Base-by-base conservation (phyloP, 2,329 filamentous ascomycete species). In the Mariannaea elegans region DNA sequence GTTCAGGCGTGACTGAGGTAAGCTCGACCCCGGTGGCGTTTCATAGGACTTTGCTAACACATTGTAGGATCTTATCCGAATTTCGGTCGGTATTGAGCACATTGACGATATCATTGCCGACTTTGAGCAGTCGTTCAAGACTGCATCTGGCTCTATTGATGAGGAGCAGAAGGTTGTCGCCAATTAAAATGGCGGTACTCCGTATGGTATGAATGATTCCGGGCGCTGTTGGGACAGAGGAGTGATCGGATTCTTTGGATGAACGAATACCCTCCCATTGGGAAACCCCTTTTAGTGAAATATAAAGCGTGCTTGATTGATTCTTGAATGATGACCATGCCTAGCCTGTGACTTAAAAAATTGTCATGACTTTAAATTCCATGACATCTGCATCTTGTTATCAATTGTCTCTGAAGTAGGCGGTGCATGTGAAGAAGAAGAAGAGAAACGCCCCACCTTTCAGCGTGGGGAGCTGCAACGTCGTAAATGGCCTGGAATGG, bases 91-190 rank as follows among this genome's bases (percentile, higher is more conserved):
- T 51, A 97, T 91, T 1, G 94, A 98, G 81, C 93, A 97, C 76
- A 97, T 98, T 74, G 94, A 97, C 80, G 94, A 98, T 73, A 97
- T 98, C 71, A 95, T 97, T 73, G 90, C 89, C 69, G 94, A 98
- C 78, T 97, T 98, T 75, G 90, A 94, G 77, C 94, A 97, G 82
- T 91, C 92, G 0, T 96, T 97, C 78, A 84, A 87, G 73, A 83
- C 85, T 23, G 84, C 85, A 0, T 71, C 76, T 21, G 83, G 80
- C 7, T 77, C 82, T 4, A 78, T 71, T n/a, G 64, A 54, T 13
- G 64, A 56, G 10, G 58, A 65, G 54, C 46, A 69, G 59, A 62
- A 67, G 47, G 59, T 65, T n/a, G 63, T 67, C 48, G 62, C 66
- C 12, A 36, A 41, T 16, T 59, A 50, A 27, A 39, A 52, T 39